Conservation (phyloP, 169 alveolate species). For the Pseudocohnilembus persalinus region DNA sequence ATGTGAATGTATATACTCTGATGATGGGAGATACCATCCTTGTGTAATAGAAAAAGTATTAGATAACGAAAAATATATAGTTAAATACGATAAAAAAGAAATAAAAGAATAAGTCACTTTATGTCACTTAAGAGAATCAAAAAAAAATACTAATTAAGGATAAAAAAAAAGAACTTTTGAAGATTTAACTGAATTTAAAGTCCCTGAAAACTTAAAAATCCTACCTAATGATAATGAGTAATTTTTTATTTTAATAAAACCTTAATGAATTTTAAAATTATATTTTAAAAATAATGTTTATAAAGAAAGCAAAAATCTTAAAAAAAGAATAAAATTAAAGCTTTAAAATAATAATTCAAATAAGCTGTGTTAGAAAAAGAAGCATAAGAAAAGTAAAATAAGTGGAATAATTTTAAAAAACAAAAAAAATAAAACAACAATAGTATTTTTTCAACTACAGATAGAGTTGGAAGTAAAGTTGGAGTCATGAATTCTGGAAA, state of each 20-base stretch:
- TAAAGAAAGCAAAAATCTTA: conserved; percentile 16
- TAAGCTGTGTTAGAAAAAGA: conserved; percentile 34
- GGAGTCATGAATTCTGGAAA: conserved; percentile 57
- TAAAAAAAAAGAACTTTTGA: conserved; percentile 33
- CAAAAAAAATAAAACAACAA: neutral
- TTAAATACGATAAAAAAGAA: conserved; percentile 51
- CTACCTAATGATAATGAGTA: conserved; percentile 44
- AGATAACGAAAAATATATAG: conserved; percentile 46
- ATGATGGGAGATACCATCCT: conserved; percentile 67
- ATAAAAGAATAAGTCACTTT: conserved; percentile 51
- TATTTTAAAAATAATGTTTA: too few species aligned
- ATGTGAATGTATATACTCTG: conserved; percentile 55
- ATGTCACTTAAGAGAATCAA: conserved; percentile 47
- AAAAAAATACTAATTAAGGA: conserved; percentile 35
- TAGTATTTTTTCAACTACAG: conserved; percentile 55
- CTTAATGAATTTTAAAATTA: too few species aligned
- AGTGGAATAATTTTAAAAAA: conserved; percentile 45
- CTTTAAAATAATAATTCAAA: conserved; percentile 54
- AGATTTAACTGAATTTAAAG: conserved; percentile 42
- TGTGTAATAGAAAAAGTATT: conserved; percentile 51
- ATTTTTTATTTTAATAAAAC: neutral
- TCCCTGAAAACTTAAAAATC: conserved; percentile 40
- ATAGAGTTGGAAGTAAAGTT: conserved; percentile 53
- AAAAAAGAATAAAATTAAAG: conserved; percentile 63
- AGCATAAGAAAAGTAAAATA: conserved; percentile 34